Evolutionary conservation across 2,329 filamentous ascomycete species (phyloP).

Genomic region (Aspergillus spinulosporus): DNA sequence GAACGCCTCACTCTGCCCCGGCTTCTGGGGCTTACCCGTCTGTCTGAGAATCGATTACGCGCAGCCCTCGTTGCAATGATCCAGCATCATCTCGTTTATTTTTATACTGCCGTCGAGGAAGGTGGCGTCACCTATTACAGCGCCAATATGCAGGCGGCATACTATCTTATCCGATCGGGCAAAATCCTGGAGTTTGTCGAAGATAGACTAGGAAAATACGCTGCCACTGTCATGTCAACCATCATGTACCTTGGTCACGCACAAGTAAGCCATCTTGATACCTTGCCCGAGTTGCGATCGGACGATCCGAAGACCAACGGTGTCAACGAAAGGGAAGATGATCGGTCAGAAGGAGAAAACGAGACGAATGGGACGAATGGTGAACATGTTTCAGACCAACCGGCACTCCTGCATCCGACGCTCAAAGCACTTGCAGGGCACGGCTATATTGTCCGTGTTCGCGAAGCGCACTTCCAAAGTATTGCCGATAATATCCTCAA

Average conservation of each 20-base stretch:
- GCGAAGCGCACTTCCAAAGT: conserved; percentile 45
- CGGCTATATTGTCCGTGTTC: conserved; percentile 43
- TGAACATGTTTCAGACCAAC: conserved; percentile 21
- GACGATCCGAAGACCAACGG: conserved; percentile 27
- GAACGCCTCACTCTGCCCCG: conserved; percentile 73
- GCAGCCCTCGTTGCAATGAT: conserved; percentile 81
- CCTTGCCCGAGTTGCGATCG: conserved; percentile 37
- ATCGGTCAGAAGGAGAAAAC: conserved; percentile 25
- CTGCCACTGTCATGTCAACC: conserved; percentile 71
- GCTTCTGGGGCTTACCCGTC: conserved; percentile 69
- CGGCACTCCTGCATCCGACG: conserved; percentile 33
- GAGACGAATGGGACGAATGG: conserved; percentile 23
- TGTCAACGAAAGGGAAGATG: conserved; percentile 20
- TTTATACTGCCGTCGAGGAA: conserved; percentile 64
- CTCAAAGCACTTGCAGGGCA: conserved; percentile 43
- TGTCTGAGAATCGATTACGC: conserved; percentile 73
- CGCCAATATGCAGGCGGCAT: conserved; percentile 76
- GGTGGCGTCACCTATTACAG: conserved; percentile 73
- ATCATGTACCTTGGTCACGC: conserved; percentile 77
- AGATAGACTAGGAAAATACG: conserved; percentile 70
- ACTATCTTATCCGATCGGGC: conserved; percentile 76
- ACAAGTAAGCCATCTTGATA: conserved; percentile 51
- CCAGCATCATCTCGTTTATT: conserved; percentile 82
- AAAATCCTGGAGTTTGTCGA: conserved; percentile 78
- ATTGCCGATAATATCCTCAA: conserved; percentile 42